These are phyloP conservation scores for Penicillium sp. DNA, from an alignment of 2,329 filamentous ascomycete genomes.

Conservation along the genomic window DNA sequence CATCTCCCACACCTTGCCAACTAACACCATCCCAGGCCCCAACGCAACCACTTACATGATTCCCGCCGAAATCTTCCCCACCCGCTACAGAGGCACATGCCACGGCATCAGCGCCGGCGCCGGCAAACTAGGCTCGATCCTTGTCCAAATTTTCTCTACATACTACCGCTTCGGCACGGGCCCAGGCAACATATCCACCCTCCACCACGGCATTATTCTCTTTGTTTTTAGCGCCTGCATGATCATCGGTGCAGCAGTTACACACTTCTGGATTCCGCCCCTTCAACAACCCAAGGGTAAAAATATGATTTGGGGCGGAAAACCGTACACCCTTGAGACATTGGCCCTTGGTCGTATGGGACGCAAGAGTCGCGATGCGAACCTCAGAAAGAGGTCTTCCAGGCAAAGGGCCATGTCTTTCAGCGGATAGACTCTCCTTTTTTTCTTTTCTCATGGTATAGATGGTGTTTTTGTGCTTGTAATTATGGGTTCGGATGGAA, in stretches of 20 bases:
- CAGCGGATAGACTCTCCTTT: constrained; percentile 7
- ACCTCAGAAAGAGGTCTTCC: constrained; percentile 17
- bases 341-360: constrained; percentile 39
- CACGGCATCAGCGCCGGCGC: constrained; percentile 55
- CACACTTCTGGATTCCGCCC: constrained; percentile 43
- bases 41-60: constrained; percentile 48
- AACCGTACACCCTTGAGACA: constrained; percentile 39
- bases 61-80: constrained; percentile 58
- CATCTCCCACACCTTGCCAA: neutral
- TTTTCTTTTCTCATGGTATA: neutral
- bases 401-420: constrained; percentile 21
- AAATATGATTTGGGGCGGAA: constrained; percentile 35
- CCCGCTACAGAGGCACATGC: constrained; percentile 53
- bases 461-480: neutral
- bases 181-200: constrained; percentile 31
- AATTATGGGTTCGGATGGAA: neutral
- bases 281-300: constrained; percentile 30
- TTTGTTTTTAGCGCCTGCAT: constrained; percentile 44
- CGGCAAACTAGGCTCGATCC: constrained; percentile 53
- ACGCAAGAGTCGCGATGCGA: constrained; percentile 35
- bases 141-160: constrained; percentile 41
- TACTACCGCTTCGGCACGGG: constrained; percentile 42
- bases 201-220: constrained; percentile 40
- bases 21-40: constrained; percentile 25
- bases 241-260: constrained; percentile 41